Percentiles rank a stretch among this genome's conserved stretches.
phyloP scores from a whole-genome alignment of 2,329 filamentous ascomycete species.

The Diaporthe citrichinensis region DNA sequence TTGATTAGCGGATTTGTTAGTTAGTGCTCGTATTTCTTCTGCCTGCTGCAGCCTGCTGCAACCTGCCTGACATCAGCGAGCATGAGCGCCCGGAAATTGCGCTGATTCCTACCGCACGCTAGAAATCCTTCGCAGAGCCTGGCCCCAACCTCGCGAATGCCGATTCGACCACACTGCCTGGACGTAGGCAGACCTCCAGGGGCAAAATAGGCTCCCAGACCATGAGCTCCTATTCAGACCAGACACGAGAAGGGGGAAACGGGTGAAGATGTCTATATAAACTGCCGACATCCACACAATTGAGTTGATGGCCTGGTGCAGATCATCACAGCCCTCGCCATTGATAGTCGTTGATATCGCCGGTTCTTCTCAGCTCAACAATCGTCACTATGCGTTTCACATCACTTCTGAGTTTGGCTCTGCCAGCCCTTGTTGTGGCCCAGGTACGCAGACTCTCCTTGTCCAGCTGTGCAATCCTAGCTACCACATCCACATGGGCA shows the following conservation, averaged over 20 bases:
- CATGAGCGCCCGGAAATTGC: background rate
- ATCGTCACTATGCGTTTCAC: constrained; percentile 8
- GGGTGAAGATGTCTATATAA: constrained; percentile 3
- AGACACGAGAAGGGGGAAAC: background rate
- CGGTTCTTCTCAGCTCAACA: no score
- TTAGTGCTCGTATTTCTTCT: no score
- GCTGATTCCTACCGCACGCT: background rate
- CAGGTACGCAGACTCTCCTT: constrained; percentile 3
- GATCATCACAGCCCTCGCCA: background rate
- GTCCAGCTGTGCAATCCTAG: no score
- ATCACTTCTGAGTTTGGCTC: constrained; percentile 4
- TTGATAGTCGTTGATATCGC: background rate
- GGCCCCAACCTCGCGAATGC: background rate
- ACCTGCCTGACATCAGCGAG: background rate
- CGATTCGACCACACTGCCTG: background rate
- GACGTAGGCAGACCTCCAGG: background rate
- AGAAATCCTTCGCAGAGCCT: constrained; percentile 14
- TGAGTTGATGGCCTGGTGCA: background rate
- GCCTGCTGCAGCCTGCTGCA: constrained; percentile 1
- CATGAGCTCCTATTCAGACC: background rate
- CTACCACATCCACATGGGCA: background rate
- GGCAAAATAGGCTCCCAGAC: constrained; percentile 2
- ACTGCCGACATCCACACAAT: background rate
- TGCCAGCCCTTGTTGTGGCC: constrained; percentile 17
- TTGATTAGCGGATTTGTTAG: background rate